Percentiles rank a stretch among this genome's conserved stretches.
phyloP scores from a whole-genome alignment of 2,329 filamentous ascomycete genomes.

The Sarocladium strictum region DNA sequence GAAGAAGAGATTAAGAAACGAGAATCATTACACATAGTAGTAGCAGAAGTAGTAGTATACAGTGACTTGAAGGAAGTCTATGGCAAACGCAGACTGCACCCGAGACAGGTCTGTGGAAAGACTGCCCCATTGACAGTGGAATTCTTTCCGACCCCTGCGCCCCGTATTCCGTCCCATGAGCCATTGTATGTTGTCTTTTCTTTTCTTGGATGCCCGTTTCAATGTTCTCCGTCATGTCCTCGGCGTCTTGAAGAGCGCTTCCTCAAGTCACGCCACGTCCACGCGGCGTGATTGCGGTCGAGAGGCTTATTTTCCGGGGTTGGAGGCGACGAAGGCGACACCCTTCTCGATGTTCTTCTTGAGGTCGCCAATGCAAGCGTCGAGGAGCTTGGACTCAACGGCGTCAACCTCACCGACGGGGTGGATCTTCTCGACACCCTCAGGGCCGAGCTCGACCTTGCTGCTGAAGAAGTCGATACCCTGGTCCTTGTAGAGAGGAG shows the following conservation, averaged over 20 bases:
- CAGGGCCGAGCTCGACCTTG: slow-evolving; percentile 90
- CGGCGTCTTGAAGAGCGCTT: background rate
- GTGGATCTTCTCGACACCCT: slow-evolving; percentile 91
- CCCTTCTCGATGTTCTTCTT: slow-evolving; percentile 97
- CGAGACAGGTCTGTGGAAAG: background rate
- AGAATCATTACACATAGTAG: slow-evolving; percentile 9
- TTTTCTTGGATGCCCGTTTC: background rate
- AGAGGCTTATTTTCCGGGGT: slow-evolving; percentile 51
- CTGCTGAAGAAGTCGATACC: slow-evolving; percentile 96
- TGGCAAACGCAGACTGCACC: slow-evolving; percentile 15
- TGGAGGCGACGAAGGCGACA: slow-evolving; percentile 51
- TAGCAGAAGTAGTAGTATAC: slow-evolving; percentile 25
- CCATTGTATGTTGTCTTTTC: slow-evolving; percentile 2
- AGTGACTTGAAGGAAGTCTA: slow-evolving; percentile 28
- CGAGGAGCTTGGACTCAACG: slow-evolving; percentile 83
- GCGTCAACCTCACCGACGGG: slow-evolving; percentile 79
- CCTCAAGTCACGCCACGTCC: background rate
- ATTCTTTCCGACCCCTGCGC: background rate
- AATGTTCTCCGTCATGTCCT: background rate
- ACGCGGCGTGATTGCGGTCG: background rate
- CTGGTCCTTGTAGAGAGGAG: slow-evolving; percentile 96
- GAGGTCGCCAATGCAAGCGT: slow-evolving; percentile 76
- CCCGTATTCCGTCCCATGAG: background rate
- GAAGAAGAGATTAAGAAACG: too few species aligned
- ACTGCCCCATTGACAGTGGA: background rate